Base-by-base conservation (phyloP, 2,329 filamentous ascomycete species). In the Trichoderma cornu-damae region DNA sequence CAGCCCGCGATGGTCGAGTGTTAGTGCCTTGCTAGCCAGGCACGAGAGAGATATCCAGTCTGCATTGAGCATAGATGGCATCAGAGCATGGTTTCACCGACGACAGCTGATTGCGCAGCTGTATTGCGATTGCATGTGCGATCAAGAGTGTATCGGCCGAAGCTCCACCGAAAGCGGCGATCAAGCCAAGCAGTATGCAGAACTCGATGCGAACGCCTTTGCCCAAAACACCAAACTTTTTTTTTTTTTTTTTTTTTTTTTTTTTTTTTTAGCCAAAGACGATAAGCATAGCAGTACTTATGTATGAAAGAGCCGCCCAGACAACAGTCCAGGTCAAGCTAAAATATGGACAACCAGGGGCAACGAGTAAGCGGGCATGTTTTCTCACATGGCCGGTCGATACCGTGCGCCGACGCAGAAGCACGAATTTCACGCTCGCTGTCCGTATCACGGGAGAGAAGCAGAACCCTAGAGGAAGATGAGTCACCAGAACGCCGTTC, bases 1-100 rank as follows among this genome's bases (percentile, higher is more conserved):
- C 9, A 18, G 34, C 35, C 26, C 44, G 37, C 35, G 20, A 18
- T 42, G 18, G 24, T 14, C 9, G 51, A 34, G n/a, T 20, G 6
- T 54, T 58, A 48, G 43, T 58, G 56, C 28, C 43, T 58, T 53
- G 49, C 32, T 58, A 58, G 56, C 44, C 56, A 58, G 49, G 56
- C 42, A 58, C 49, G 20, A 40, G 43, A 43, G 26, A 34, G 30
- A 43, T 12, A 16, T 30, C 30, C n/a, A 34, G 24, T 30, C 28
- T 37, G 26, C 14, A 26, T 22, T 37, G 20, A 26, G 40, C 40
- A 44, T 53, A 6, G 16, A 51, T 51, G 48, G 12, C 18, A 18
- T 26, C 12, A 35, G 16, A 16, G 37, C 26, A 18, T 52, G 37
- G 37, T 22, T 52, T 44, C 8, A 26, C 16, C 42, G 11, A 38